Conservation (phyloP, 345 rosid species). For the Dimocarpus longan region DNA sequence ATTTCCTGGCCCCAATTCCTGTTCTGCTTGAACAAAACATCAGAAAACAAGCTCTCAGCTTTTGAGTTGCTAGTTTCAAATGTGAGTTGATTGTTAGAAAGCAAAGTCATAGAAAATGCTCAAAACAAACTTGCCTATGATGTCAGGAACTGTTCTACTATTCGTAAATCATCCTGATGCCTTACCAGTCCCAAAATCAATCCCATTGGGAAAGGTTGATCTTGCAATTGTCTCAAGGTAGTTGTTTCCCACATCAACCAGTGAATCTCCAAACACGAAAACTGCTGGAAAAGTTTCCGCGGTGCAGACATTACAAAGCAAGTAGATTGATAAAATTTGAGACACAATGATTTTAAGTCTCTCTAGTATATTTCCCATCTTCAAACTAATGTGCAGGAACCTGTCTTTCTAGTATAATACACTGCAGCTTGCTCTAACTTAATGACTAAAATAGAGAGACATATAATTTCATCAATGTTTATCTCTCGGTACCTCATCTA, state of each 20-base stretch:
- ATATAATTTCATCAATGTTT: too few species aligned
- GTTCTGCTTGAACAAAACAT: background rate
- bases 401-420: too few species aligned
- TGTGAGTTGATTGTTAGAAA: too few species aligned
- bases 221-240: too few species aligned
- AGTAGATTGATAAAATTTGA: background rate
- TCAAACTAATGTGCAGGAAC: too few species aligned
- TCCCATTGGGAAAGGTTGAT: too few species aligned
- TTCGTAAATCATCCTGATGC: conserved; percentile 17
- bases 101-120: too few species aligned
- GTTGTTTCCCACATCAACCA: conserved; percentile 5
- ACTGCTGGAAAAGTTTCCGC: background rate
- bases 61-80: background rate
- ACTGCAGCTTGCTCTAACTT: too few species aligned
- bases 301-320: background rate
- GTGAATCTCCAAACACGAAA: background rate
- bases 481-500: too few species aligned
- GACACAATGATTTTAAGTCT: too few species aligned
- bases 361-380: too few species aligned
- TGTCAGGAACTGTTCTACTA: conserved; percentile 19
- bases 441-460: too few species aligned
- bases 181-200: background rate
- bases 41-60: background rate
- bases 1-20: background rate
- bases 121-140: conserved; percentile 12